Evolutionary conservation across 345 rosid species (phyloP).

Genomic region (Linum tenue): DNA sequence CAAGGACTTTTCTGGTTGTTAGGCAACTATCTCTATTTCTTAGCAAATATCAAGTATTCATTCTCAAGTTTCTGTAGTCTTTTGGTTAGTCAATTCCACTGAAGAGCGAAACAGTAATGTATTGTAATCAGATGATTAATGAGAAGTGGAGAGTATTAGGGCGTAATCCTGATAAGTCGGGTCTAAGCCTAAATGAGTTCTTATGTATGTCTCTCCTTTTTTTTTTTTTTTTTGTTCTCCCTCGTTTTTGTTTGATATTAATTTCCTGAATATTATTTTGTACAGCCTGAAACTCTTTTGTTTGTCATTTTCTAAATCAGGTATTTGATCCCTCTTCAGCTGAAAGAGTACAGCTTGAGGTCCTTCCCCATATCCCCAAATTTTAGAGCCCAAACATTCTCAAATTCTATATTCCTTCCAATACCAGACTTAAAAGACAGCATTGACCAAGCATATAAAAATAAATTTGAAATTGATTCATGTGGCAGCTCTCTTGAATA

Average conservation of each 20-base stretch:
- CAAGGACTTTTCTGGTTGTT: neutral
- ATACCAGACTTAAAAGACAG: neutral
- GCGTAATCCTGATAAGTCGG: neutral
- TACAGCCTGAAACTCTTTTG: neutral
- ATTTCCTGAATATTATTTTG: neutral
- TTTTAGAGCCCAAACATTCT: neutral
- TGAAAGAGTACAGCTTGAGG: neutral
- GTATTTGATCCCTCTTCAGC: too few species aligned
- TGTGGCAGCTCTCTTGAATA: neutral
- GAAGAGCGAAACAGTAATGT: neutral
- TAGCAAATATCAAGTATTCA: too few species aligned
- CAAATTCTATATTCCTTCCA: neutral
- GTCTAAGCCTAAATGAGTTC: neutral
- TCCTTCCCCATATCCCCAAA: neutral
- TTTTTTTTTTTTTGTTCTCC: neutral
- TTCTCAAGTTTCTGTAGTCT: neutral
- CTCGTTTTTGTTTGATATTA: too few species aligned
- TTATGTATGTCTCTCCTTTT: neutral
- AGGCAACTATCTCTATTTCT: neutral
- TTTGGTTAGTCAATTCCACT: neutral
- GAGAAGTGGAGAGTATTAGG: neutral
- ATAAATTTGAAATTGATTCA: constrained; percentile 11
- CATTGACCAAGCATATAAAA: constrained; percentile 13
- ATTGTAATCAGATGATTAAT: neutral
- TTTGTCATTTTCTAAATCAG: neutral